Evolutionary conservation across 1,284 basidiomycete genomes (phyloP).

Genomic region (Anthracocystis walkeri): DNA sequence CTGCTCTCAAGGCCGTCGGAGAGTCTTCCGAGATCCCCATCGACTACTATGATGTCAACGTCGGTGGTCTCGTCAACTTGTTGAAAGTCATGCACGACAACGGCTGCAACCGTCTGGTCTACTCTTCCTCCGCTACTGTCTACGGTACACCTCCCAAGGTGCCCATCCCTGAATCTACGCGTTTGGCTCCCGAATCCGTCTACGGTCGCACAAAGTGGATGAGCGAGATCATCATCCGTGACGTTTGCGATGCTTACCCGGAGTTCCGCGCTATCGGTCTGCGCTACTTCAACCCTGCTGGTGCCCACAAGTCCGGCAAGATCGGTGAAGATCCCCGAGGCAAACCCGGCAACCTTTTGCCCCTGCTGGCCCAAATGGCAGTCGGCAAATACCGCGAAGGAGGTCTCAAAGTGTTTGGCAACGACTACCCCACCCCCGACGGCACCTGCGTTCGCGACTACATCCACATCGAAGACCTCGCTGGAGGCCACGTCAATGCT

Average conservation of each 20-base stretch:
- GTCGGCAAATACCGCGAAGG: slow-evolving; percentile 85
- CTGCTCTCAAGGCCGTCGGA: slow-evolving; percentile 97
- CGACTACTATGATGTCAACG: slow-evolving; percentile 72
- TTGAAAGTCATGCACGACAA: slow-evolving; percentile 79
- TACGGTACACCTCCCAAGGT: slow-evolving; percentile 93
- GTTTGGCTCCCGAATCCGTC: slow-evolving; percentile 87
- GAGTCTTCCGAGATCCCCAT: slow-evolving; percentile 95
- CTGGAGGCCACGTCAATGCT: slow-evolving; percentile 90
- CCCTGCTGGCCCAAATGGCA: slow-evolving; percentile 94
- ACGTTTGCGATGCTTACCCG: slow-evolving; percentile 84
- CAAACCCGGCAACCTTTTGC: slow-evolving; percentile 93
- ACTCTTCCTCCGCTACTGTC: slow-evolving; percentile 98
- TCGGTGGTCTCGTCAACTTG: slow-evolving; percentile 64
- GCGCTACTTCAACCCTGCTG: slow-evolving; percentile 97
- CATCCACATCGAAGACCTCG: slow-evolving; percentile 95
- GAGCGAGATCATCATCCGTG: slow-evolving; percentile 89
- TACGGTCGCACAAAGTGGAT: slow-evolving; percentile 97
- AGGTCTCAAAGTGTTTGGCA: slow-evolving; percentile 91
- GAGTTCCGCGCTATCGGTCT: slow-evolving; percentile 84
- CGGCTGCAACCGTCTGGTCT: slow-evolving; percentile 87
- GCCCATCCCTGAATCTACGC: slow-evolving; percentile 93
- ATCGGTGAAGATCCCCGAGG: slow-evolving; percentile 97
- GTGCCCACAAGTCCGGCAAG: slow-evolving; percentile 92
- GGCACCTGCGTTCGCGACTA: slow-evolving; percentile 88
- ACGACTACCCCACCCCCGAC: slow-evolving; percentile 96